Evolutionary conservation across 2,329 filamentous ascomycete genomes (phyloP), one percentile per base, ranked within the genome.

Genomic region (Hypoxylon sp.): DNA sequence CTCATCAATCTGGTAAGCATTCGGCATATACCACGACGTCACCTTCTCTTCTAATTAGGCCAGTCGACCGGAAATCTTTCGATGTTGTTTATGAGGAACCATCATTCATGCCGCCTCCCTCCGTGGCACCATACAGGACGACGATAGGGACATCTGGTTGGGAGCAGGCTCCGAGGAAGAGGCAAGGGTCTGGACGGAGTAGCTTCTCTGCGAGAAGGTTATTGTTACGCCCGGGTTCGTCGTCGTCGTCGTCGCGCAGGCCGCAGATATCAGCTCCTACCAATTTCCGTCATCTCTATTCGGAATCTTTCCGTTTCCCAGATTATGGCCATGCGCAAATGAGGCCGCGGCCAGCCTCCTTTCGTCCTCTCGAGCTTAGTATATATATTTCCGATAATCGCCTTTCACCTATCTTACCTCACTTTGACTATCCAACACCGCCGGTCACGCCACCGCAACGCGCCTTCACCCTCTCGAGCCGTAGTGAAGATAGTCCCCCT

Each of bases 281-380:
- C 49, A 80, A 89, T 73, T 89, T 89, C 70, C 84, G 83, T 48
- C 87, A 89, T 76, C 69, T 89, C 50, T 77, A 83, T 56, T 84
- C 77, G 52, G 69, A 75, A 47, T 73, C 73, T 11, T 73, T 75
- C 48, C 70, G 68, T 37, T 74, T 72, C 56, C 74, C 71, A 37
- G 71, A 65, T 32, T 62, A 68, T 17, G 51, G 48, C 60, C 57
- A 64, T 62, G 59, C 68, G 54, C 68, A 74, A 69, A 58, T 65
- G 47, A 72, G 71, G 57, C 72, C 69, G 34, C 73, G 74, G 4
- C 77, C 75, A 5, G 64, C 72, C 6, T 79, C 79, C 10, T 87
- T 87, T 66, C 81, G 81, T 39, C 85, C 85, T 2, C 79, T 89
- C 26, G 82, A 89, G 74, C 75, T 89, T 62, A 85, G 82, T 74